These are phyloP conservation scores for Curvularia verruculosa DNA, from an alignment of 2,329 filamentous ascomycete genomes.

Conservation along the genomic window DNA sequence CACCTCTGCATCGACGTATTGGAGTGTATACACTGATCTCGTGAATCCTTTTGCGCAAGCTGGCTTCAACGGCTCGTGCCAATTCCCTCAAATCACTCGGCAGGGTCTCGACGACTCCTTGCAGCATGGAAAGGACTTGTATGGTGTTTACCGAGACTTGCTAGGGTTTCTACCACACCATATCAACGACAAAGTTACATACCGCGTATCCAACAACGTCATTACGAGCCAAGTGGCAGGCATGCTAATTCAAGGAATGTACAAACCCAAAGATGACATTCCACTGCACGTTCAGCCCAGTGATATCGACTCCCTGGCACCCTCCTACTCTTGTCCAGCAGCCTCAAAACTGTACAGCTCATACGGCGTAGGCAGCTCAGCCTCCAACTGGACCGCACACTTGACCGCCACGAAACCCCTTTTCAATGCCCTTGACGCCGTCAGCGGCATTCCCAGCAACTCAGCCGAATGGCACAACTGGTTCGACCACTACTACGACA, in stretches of 20 bases:
- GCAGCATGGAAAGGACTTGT: slow-evolving; percentile 78
- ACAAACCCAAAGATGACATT: slow-evolving; percentile 17
- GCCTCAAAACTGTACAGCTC: slow-evolving; percentile 54
- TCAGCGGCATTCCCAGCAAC: slow-evolving; percentile 67
- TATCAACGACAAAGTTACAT: slow-evolving; percentile 58
- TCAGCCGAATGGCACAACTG: slow-evolving; percentile 70
- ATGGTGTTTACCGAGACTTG: slow-evolving; percentile 74
- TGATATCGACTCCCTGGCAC: slow-evolving; percentile 74
- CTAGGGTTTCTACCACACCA: slow-evolving; percentile 69
- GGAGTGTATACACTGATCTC: slow-evolving; percentile 66
- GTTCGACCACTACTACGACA: slow-evolving; percentile 86
- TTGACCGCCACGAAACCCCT: slow-evolving; percentile 63
- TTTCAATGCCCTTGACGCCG: slow-evolving; percentile 66
- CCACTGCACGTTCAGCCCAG: slow-evolving; percentile 56
- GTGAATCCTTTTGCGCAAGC: slow-evolving; percentile 70
- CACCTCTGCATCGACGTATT: slow-evolving; percentile 64
- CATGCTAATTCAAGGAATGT: slow-evolving; percentile 75
- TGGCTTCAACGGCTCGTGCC: slow-evolving; percentile 75
- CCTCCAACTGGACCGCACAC: slow-evolving; percentile 66
- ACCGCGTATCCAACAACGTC: slow-evolving; percentile 79
- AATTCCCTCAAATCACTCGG: slow-evolving; percentile 80
- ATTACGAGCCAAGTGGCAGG: slow-evolving; percentile 83
- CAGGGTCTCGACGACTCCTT: slow-evolving; percentile 75
- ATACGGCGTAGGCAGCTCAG: slow-evolving; percentile 54
- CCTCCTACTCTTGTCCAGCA: slow-evolving; percentile 69